These are phyloP conservation scores for Thalia dealbata DNA, from an alignment of 176 grass and related monocot genomes.

Conservation along the genomic window DNA sequence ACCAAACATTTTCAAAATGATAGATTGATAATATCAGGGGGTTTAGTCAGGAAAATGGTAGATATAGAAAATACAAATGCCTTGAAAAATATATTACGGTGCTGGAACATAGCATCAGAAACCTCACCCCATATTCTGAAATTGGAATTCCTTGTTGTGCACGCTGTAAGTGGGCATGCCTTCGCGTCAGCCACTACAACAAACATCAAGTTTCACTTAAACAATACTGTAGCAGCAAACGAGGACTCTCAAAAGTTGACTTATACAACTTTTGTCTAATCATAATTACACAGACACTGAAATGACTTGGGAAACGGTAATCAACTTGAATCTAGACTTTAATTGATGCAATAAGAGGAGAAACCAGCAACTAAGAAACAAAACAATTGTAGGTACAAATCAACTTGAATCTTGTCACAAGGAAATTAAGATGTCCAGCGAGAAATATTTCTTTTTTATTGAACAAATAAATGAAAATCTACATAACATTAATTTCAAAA, in stretches of 20 bases:
- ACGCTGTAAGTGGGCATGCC: constrained; percentile 63
- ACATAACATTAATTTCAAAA: not conserved
- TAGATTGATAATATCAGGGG: too few species aligned
- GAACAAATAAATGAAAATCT: not conserved
- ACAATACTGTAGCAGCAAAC: not conserved
- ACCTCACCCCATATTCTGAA: constrained; percentile 84
- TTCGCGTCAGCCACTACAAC: constrained; percentile 77
- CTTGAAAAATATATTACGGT: not conserved
- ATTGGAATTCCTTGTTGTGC: constrained; percentile 91
- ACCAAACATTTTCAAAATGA: not conserved
- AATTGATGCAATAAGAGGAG: not conserved
- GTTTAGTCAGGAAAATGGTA: not conserved
- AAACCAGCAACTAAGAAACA: not conserved
- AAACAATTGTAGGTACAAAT: not conserved
- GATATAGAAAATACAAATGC: not conserved
- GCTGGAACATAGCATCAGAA: constrained; percentile 7
- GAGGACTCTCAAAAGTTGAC: not conserved
- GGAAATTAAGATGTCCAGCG: not conserved
- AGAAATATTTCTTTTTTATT: not conserved
- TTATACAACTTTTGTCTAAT: not conserved
- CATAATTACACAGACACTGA: not conserved
- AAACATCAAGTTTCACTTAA: constrained; percentile 5
- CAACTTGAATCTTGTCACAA: not conserved
- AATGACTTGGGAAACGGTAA: not conserved
- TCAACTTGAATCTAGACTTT: too few species aligned